Base-by-base conservation (phyloP, 345 rosid genomes). In the Orychophragmus violaceus region DNA sequence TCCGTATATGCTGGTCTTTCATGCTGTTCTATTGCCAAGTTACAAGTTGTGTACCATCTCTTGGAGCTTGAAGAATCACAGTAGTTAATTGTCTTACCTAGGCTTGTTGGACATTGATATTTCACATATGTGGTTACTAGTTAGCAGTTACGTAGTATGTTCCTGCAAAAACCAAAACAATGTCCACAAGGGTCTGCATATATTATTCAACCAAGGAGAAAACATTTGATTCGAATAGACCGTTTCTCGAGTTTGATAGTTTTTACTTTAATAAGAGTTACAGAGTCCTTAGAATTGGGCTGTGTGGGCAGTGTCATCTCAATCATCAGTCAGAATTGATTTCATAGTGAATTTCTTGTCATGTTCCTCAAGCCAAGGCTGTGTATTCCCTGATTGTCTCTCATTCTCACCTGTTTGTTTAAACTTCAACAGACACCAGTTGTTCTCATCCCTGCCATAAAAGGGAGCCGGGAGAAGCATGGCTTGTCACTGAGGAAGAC, bases 401-500 rank as follows among this genome's bases (percentile, higher is more conserved):
- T 22, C 30, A 7, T 39, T 58, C 55, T 28, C 46, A 49, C 14
- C 0, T 72, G 60, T 49, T 60, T 74, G 22, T 58, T 37, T 22
- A 5, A 44, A 11, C 21, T 19, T 32, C 52, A 44, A 12, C 59
- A 84, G 83, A 21, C 71, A 58, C 76, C 78, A 52, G 39, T 76
- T 72, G 76, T 83, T 80, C 84, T 82, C 68, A 77, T 81, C 25
- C 82, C 99, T 30, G 96, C 97, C 41, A 67, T 90, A 64, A 94
- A 90, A 80, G 99, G 97, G 8, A 80, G 91, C 70, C 87, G 95
- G 4, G 90, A 85, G 73, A 88, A 84, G 69, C 69, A 49, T 57
- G 92, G 86, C 8, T 73, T 63, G 35, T 21, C 84, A 23, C 78
- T 82, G 2, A 70, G 35, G 76, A 80, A 79, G 61, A 69, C 82